phyloP scores from a whole-genome alignment of 2,329 filamentous ascomycete genomes.

The Xylariaceae sp. region DNA sequence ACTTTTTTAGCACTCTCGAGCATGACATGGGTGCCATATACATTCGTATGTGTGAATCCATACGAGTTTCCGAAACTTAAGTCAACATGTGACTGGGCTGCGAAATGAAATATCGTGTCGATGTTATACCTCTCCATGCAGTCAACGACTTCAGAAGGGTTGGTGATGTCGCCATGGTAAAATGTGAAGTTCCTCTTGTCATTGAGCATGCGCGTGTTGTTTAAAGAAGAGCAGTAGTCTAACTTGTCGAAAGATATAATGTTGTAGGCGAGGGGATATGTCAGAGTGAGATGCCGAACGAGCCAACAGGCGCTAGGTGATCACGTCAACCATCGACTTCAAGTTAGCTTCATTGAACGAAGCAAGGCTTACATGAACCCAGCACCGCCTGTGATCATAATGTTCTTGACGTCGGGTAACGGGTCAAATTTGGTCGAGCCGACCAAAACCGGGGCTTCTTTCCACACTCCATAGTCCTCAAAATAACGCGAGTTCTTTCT shows the following conservation, averaged over 20 bases:
- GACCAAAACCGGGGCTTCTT: slow-evolving; percentile 65
- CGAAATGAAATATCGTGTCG: slow-evolving; percentile 81
- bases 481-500: slow-evolving; percentile 42
- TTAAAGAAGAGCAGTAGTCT: slow-evolving; percentile 77
- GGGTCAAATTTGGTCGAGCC: slow-evolving; percentile 71
- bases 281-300: slow-evolving; percentile 72
- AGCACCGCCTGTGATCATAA: slow-evolving; percentile 79
- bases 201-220: slow-evolving; percentile 71
- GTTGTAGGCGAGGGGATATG: slow-evolving; percentile 72
- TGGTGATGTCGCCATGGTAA: slow-evolving; percentile 76
- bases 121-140: slow-evolving; percentile 70
- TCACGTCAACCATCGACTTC: slow-evolving; percentile 17
- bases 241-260: slow-evolving; percentile 82
- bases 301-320: slow-evolving; percentile 72
- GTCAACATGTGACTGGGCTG: slow-evolving; percentile 82
- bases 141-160: slow-evolving; percentile 65
- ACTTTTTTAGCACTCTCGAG: slow-evolving; percentile 74
- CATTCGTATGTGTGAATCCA: slow-evolving; percentile 77
- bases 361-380: slow-evolving; percentile 71
- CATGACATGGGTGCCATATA: slow-evolving; percentile 79
- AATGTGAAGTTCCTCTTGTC: slow-evolving; percentile 72
- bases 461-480: slow-evolving; percentile 65
- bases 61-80: slow-evolving; percentile 81
- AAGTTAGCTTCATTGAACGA: background rate
- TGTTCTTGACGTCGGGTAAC: slow-evolving; percentile 68